phyloP scores from a whole-genome alignment of 2,329 filamentous ascomycete species.

The Pseudogymnoascus sp. region DNA sequence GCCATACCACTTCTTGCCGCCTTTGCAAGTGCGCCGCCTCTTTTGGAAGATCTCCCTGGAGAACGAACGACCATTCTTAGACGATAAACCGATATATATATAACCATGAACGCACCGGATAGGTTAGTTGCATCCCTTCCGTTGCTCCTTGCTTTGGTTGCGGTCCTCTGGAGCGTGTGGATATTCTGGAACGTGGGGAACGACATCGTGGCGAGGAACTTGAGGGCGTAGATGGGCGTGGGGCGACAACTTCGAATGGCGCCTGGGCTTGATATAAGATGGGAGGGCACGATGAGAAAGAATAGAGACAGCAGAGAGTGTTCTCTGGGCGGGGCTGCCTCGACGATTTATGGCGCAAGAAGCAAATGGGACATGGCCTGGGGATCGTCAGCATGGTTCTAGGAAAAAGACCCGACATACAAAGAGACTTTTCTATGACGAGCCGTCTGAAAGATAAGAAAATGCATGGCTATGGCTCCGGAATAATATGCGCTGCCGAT shows the following conservation, averaged over 20 bases:
- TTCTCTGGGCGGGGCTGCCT: not conserved
- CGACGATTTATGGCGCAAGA: not conserved
- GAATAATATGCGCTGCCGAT: not conserved
- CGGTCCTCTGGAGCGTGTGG: not conserved
- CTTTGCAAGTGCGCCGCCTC: not conserved
- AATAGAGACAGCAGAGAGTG: not conserved
- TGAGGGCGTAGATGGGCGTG: not conserved
- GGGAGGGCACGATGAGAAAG: not conserved
- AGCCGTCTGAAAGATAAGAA: not conserved
- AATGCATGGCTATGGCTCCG: not conserved
- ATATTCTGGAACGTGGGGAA: conserved; percentile 1
- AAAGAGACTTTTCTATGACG: not conserved
- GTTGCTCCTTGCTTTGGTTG: conserved; percentile 12
- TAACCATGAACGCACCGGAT: conserved; percentile 45
- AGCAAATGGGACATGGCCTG: not conserved
- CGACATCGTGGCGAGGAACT: conserved; percentile 2
- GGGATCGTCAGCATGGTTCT: not conserved
- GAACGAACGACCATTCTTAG: not conserved
- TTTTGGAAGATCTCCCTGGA: not conserved
- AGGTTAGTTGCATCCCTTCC: conserved; percentile 34
- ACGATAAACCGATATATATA: conserved; percentile 6
- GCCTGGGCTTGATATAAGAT: not conserved
- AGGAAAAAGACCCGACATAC: not conserved
- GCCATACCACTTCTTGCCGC: not conserved
- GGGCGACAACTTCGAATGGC: not conserved